Percentiles rank a stretch among this genome's conserved stretches.
These are phyloP conservation scores for Trichoderma koningiopsis DNA, from an alignment of 2,329 filamentous ascomycete genomes.

Conservation along the genomic window DNA sequence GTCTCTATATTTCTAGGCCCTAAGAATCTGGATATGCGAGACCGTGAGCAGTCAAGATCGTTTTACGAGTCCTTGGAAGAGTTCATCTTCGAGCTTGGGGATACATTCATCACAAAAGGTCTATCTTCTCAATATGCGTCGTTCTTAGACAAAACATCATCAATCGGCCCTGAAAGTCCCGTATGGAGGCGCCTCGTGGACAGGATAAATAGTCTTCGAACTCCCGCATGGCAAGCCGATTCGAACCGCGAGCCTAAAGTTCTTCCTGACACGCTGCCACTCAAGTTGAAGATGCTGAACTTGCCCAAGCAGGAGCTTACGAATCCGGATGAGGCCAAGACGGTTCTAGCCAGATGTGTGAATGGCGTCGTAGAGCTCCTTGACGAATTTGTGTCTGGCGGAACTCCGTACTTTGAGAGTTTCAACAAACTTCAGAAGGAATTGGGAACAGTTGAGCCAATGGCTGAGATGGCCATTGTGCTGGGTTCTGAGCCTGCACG, in stretches of 20 bases:
- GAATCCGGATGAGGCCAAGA: not conserved
- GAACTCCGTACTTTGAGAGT: not conserved
- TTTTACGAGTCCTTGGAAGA: not conserved
- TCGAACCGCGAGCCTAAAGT: slow-evolving; percentile 1
- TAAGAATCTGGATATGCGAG: too few species aligned
- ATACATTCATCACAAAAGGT: not conserved
- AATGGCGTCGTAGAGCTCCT: not conserved
- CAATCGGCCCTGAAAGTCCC: not conserved
- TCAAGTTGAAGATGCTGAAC: slow-evolving; percentile 15
- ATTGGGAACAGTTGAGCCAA: not conserved
- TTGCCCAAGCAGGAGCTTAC: not conserved
- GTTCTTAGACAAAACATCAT: not conserved
- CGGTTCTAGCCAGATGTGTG: not conserved
- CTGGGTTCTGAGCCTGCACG: not conserved
- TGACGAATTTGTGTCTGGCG: slow-evolving; percentile 2
- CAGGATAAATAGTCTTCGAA: slow-evolving; percentile 1
- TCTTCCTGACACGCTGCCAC: slow-evolving; percentile 6
- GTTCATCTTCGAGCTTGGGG: not conserved
- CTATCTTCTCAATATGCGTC: not conserved
- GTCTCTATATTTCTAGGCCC: not conserved
- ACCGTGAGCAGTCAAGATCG: not conserved
- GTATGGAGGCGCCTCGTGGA: not conserved
- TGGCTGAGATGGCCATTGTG: not conserved
- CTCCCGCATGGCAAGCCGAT: slow-evolving; percentile 20
- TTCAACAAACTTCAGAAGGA: not conserved